Evolutionary conservation across 2,329 filamentous ascomycete genomes (phyloP), one percentile per base, ranked within the genome.

Genomic region (Helotiales sp.): DNA sequence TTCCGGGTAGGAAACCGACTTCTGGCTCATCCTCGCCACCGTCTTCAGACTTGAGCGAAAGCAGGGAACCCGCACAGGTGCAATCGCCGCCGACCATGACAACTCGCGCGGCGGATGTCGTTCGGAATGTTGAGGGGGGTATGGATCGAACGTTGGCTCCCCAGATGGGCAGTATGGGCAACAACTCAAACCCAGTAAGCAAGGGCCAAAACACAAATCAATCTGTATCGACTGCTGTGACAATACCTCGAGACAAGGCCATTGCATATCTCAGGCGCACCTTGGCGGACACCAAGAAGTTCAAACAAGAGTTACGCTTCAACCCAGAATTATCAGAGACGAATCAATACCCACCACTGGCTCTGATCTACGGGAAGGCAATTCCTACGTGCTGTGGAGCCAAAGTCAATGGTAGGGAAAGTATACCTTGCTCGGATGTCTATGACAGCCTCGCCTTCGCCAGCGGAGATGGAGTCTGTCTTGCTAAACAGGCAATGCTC

Each of bases 391-490:
- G 96, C 0, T 91, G 87, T 69, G 91, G 88, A 0, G 91, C 90
- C 0, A 86, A 87, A 44, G 91, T 98, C 0, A 76, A 82, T 13
- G 84, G 85, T 2, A 79, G 82, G 3, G 91, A 93, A 54, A 86
- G 82, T 0, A 96, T 97, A 64, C 82, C 85, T 50, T 84, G 85
- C 60, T 77, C 84, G 0, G 91, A 96, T 72, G 87, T 85, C 0
- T 97, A 96, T 71, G 91, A 96, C 63, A 88, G 96, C 66, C 79
- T 98, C 2, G 83, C 91, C 0, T 97, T 97, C 74, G 88, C 89
- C 0, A 88, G 87, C 22, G 92, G 93, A 2, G 93, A 98, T 70
- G 93, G 93, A 0, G 93, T 98, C 0, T 91, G 93, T 54, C 80
- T 97, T 6, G 90, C 93, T 0, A 85, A 85, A 51, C 90, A 93